Base-by-base conservation (phyloP, 805 yeast genomes). In the Sugiyamaella valdiviana region DNA sequence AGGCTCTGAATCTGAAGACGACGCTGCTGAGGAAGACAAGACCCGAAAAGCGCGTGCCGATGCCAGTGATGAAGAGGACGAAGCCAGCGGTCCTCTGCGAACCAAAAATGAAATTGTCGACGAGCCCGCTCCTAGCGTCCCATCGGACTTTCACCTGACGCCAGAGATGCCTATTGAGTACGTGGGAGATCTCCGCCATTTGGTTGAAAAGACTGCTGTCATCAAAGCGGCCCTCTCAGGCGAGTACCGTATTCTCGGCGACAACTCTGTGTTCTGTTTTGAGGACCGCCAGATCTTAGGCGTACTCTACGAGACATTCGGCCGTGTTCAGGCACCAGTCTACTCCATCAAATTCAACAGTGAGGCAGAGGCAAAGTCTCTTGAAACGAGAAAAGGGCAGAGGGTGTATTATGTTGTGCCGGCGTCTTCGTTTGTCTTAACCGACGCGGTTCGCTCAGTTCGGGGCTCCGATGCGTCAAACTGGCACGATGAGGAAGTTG, bases 391-490 rank as follows among this genome's bases (percentile, higher is more conserved):
- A 21, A 73, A 74, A 45, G 90, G 87, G 1, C 63, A 66, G 14
- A 74, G 73, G 39, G 91, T 83, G 0, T 87, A 59, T 63, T 87
- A 84, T 56, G 91, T 90, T 5, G 93, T 85, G 1, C 83, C 89
- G 1, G 84, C 79, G 35, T 83, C 96, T 0, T 76, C 83, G 47
- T 91, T 89, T 66, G 71, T 85, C 6, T 79, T 81, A 54, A 91
- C 98, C 0, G 84, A 83, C 45, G 68, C 78, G 20, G 74, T 90
- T 48, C 85, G 80, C 57, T 69, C 74, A 19, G 50, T 81, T 16
- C 90, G 83, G 59, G 99, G 98, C 20, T 83, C 89, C 1, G 99
- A 93, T 69, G 99, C 99, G 0, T 85, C 95, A 60, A 93, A 93
- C 58, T 82, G 87, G 64, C 84, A 87, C 63, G 99, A 93, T 64